Percentiles rank a stretch among this genome's conserved stretches.
Conservation (phyloP, 176 grass and related monocot species). For the Rhynchospora pubera region DNA sequence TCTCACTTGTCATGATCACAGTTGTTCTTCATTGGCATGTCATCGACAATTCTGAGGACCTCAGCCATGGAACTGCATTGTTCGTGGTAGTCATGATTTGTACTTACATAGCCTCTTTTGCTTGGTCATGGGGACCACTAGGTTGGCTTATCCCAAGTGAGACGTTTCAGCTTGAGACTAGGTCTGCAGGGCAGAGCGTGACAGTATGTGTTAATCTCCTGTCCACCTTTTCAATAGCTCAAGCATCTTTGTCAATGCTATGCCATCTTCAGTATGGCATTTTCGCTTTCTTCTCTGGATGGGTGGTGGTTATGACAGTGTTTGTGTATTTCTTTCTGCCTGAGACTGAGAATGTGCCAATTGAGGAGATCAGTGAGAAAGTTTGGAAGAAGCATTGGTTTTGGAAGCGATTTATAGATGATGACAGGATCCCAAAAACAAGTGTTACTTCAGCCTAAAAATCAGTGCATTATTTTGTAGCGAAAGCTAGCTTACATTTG, state of each 20-base stretch:
- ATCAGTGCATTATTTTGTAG: not conserved
- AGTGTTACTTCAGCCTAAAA: not conserved
- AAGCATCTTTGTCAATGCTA: constrained; percentile 17
- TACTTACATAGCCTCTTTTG: constrained; percentile 13
- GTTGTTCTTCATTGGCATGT: constrained; percentile 53
- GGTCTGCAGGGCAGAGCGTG: constrained; percentile 22
- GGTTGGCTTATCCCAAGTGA: constrained; percentile 38
- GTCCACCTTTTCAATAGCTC: constrained; percentile 28
- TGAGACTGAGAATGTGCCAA: constrained; percentile 36
- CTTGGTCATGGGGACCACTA: constrained; percentile 39
- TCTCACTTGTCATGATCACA: constrained; percentile 68
- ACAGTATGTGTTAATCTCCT: constrained; percentile 15
- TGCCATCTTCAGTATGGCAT: constrained; percentile 19
- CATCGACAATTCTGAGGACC: constrained; percentile 29
- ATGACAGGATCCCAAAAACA: constrained; percentile 14
- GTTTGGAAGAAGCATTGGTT: constrained; percentile 37
- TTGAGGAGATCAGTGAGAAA: constrained; percentile 29
- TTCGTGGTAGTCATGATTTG: constrained; percentile 20
- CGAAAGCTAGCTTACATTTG: not conserved
- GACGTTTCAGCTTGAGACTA: constrained; percentile 32
- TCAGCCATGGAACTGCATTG: not conserved
- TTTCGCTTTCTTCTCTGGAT: constrained; percentile 28
- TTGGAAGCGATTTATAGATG: constrained; percentile 27
- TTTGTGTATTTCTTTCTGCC: constrained; percentile 24
- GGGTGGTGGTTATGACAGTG: constrained; percentile 22